Evolutionary conservation across 805 yeast genomes (phyloP), one percentile per base, ranked within the genome.

Genomic region (Naumovozyma dairenensis): DNA sequence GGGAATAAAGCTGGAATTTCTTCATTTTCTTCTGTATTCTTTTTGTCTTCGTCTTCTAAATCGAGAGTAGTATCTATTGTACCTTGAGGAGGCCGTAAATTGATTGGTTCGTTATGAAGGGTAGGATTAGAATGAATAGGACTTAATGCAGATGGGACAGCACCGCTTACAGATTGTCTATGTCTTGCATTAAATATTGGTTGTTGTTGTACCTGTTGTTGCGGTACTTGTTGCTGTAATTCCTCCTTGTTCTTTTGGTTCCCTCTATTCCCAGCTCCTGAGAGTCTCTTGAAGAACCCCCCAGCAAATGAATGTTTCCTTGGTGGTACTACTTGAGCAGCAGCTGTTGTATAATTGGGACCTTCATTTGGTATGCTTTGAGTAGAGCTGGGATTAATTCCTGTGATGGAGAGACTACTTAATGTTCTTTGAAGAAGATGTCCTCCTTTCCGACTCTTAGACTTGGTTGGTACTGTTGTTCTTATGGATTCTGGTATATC

Each of bases 291-390:
- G 12, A 51, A 44, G 2, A 51, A 25, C 19, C 37, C 38, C 10
- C 44, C 49, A 2, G 57, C 55, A 34, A 51, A 46, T 2, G 57
- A 51, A 14, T 42, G 37, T 35, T 51, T 51, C 24, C 55, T 44
- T 21, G 46, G 37, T 3, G 46, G 47, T 5, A 28, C 12, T 22
- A 34, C 27, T 21, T 13, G n/a, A 32, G 25, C 15, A 26, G 31
- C 9, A 34, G 30, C 12, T 24, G 21, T 20, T 31, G 16, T 18
- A 32, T 28, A 22, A 4, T 14, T 26, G 14, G 19, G 27, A 4
- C 16, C 21, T 4, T 34, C 26, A 19, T 25, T 31, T 16, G 26
- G 31, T 3, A 17, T 30, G 18, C 25, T 21, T 17, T 27, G 13
- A 20, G 16, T 2, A 19, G 16, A 24, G 27, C 33, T 28, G 34